Percentiles rank a stretch among this genome's conserved stretches.
phyloP scores from a whole-genome alignment of 805 yeast genomes.

The Sugiyamaella americana region DNA sequence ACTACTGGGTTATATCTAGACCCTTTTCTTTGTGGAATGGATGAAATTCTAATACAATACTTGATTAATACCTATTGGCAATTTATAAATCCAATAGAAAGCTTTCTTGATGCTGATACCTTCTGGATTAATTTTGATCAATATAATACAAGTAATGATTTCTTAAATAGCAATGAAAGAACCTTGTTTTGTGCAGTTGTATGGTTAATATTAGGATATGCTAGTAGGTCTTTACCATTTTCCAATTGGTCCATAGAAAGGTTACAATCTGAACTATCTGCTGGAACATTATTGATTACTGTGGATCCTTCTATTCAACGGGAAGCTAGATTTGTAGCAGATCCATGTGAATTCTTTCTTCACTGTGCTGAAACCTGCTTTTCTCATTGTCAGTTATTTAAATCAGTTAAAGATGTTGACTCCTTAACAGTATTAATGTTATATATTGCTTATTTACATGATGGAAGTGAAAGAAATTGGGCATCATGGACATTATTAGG shows the following conservation, averaged over 20 bases:
- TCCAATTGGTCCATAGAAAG: constrained; percentile 1
- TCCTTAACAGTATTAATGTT: constrained; percentile 4
- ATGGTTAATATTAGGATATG: constrained; percentile 10
- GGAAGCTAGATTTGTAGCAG: constrained; percentile 11
- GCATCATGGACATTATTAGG: constrained; percentile 14
- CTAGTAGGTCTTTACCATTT: constrained; percentile 1
- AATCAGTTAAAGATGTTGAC: constrained; percentile 4
- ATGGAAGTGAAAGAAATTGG: constrained; percentile 14
- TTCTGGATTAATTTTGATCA: constrained; percentile 10
- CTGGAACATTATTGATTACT: constrained; percentile 2
- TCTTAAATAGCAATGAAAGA: neutral
- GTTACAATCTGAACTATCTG: constrained; percentile 2
- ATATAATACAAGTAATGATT: neutral
- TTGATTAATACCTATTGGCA: constrained; percentile 10
- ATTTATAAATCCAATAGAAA: constrained; percentile 11
- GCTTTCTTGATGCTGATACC: constrained; percentile 4
- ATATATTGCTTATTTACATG: constrained; percentile 11
- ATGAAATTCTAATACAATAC: constrained; percentile 1
- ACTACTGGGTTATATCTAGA: constrained; percentile 5
- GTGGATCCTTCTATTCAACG: constrained; percentile 8
- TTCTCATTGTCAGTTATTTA: constrained; percentile 3
- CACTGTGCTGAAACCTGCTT: constrained; percentile 13
- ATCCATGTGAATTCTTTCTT: constrained; percentile 15
- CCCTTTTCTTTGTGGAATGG: constrained; percentile 12
- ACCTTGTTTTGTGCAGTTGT: neutral